Conservation (phyloP, 2,329 filamentous ascomycete species). For the Sporothrix curviconia region DNA sequence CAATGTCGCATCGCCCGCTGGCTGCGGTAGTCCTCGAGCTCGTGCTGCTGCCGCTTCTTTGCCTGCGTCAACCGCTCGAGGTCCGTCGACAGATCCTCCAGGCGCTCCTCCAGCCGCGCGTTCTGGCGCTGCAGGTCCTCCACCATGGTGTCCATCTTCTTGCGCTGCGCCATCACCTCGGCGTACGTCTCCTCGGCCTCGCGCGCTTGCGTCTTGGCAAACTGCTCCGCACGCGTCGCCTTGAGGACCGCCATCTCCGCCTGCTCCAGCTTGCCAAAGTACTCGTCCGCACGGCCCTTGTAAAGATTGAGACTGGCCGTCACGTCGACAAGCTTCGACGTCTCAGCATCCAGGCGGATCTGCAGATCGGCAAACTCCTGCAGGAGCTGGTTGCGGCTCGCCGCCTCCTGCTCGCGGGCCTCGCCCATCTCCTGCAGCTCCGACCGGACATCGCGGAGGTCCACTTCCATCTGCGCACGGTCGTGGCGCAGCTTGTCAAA, state of each 20-base stretch:
- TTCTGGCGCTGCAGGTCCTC: slow-evolving; percentile 88
- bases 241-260: slow-evolving; percentile 94
- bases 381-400: slow-evolving; percentile 80
- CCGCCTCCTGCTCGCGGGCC: slow-evolving; percentile 77
- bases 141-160: slow-evolving; percentile 78
- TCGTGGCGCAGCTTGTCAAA: slow-evolving; percentile 82
- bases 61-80: slow-evolving; percentile 77
- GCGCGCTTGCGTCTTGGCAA: slow-evolving; percentile 80
- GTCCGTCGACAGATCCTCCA: slow-evolving; percentile 88
- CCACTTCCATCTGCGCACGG: slow-evolving; percentile 72
- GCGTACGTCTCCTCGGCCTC: slow-evolving; percentile 90
- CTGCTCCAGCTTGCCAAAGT: slow-evolving; percentile 94
- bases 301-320: slow-evolving; percentile 79
- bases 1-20: slow-evolving; percentile 92
- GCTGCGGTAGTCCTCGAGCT: slow-evolving; percentile 93
- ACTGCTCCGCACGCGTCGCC: slow-evolving; percentile 84
- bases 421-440: slow-evolving; percentile 75
- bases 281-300: slow-evolving; percentile 88
- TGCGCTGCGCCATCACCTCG: slow-evolving; percentile 82
- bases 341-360: slow-evolving; percentile 83
- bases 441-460: slow-evolving; percentile 74
- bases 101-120: slow-evolving; percentile 80
- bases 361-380: slow-evolving; percentile 92
- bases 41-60: slow-evolving; percentile 91
- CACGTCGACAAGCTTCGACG: slow-evolving; percentile 77